Percentiles rank a stretch among this genome's conserved stretches.
Evolutionary conservation across 2,329 filamentous ascomycete genomes (phyloP).

Genomic region (Botrytis aclada): DNA sequence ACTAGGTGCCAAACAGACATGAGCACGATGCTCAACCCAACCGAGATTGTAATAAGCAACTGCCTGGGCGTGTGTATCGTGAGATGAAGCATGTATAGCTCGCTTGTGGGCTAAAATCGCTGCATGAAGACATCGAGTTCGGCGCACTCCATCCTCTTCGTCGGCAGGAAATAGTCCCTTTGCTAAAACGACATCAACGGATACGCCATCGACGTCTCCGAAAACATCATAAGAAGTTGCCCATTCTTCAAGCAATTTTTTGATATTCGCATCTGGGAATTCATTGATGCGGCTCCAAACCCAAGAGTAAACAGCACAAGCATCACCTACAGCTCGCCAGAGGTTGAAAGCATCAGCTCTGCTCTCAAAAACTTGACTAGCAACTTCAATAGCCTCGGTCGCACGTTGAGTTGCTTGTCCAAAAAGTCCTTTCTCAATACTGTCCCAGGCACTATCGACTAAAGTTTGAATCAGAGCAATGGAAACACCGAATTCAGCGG

Average conservation of each 20-base stretch:
- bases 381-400: conserved; percentile 64
- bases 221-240: conserved; percentile 58
- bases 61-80: conserved; percentile 82
- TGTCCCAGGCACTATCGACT: conserved; percentile 75
- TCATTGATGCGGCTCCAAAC: conserved; percentile 65
- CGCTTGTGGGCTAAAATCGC: conserved; percentile 84
- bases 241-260: conserved; percentile 55
- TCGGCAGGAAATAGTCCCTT: conserved; percentile 37
- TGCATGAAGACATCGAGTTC: conserved; percentile 63
- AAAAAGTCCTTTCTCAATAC: conserved; percentile 79
- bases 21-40: conserved; percentile 85
- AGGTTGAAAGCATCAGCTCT: conserved; percentile 80
- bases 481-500: conserved; percentile 78
- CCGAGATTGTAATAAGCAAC: conserved; percentile 98
- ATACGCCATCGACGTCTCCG: conserved; percentile 65
- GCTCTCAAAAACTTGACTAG: conserved; percentile 56
- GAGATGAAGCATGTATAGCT: conserved; percentile 68
- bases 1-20: conserved; percentile 57
- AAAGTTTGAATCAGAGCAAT: conserved; percentile 86
- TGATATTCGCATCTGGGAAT: conserved; percentile 59
- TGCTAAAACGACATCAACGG: conserved; percentile 40
- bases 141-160: conserved; percentile 40
- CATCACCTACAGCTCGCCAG: conserved; percentile 90
- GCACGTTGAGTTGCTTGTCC: conserved; percentile 76
- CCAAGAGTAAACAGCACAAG: conserved; percentile 78